Evolutionary conservation across 2,329 filamentous ascomycete species (phyloP).

Genomic region (Pseudovirgaria hyperparasitica): DNA sequence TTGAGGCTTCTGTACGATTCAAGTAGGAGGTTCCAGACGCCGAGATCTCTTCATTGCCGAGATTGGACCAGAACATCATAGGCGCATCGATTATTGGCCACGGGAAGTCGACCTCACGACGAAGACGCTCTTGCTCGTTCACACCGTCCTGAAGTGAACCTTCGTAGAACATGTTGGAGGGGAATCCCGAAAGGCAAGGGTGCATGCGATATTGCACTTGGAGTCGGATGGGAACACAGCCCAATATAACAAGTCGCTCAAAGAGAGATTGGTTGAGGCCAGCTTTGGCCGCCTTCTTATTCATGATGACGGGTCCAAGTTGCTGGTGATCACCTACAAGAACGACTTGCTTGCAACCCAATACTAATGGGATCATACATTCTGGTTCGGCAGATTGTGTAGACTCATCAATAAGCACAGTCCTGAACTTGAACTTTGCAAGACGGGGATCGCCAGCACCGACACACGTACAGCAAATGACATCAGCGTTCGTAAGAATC

Average conservation of each 20-base stretch:
- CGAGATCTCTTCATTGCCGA: slow-evolving; percentile 95
- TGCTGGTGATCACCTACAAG: slow-evolving; percentile 97
- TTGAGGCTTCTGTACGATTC: slow-evolving; percentile 91
- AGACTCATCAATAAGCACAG: slow-evolving; percentile 94
- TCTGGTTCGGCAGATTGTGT: slow-evolving; percentile 97
- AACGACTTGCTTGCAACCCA: slow-evolving; percentile 98
- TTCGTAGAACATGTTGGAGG: slow-evolving; percentile 99
- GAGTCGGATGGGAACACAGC: slow-evolving; percentile 77
- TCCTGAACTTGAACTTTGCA: slow-evolving; percentile 95
- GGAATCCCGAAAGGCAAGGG: slow-evolving; percentile 90
- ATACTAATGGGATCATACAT: slow-evolving; percentile 94
- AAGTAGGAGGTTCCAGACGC: slow-evolving; percentile 96
- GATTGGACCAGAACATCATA: slow-evolving; percentile 99
- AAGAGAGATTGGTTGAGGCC: slow-evolving; percentile 97
- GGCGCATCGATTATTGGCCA: slow-evolving; percentile 90
- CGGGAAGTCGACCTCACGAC: slow-evolving; percentile 91
- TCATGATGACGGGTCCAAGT: slow-evolving; percentile 97
- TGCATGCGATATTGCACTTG: slow-evolving; percentile 99
- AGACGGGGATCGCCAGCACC: slow-evolving; percentile 92
- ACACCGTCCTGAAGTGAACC: slow-evolving; percentile 94
- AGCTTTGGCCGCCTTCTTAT: slow-evolving; percentile 98
- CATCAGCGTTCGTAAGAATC: slow-evolving; percentile 88
- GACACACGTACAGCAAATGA: slow-evolving; percentile 97
- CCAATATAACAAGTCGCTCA: slow-evolving; percentile 87
- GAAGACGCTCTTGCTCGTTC: slow-evolving; percentile 74